A percentile compares a stretch with the other conserved stretches of the same genome.
These are phyloP conservation scores for Solanum peruvianum DNA, from an alignment of 257 asterid species.

Conservation along the genomic window DNA sequence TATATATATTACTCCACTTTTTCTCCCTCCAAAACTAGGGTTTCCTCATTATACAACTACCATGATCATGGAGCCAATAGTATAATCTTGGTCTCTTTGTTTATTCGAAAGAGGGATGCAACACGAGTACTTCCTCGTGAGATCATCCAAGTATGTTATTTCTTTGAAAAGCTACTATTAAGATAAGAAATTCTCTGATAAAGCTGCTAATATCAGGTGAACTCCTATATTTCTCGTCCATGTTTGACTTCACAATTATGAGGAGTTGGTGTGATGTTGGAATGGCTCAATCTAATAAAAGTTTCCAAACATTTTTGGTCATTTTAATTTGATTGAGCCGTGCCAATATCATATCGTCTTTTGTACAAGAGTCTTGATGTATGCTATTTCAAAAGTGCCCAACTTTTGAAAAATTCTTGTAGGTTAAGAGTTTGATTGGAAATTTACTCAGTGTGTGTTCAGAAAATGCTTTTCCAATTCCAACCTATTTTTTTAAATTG, in stretches of 20 bases:
- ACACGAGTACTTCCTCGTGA: background rate
- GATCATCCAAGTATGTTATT: background rate
- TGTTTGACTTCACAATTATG: background rate
- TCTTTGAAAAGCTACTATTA: background rate
- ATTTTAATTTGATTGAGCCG: conserved; percentile 61
- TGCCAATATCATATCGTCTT: conserved; percentile 39
- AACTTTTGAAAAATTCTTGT: background rate
- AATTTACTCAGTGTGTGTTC: background rate
- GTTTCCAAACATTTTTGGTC: background rate
- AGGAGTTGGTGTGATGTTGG: background rate
- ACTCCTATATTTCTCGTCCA: background rate
- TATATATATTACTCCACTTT: background rate
- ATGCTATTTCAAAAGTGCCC: background rate
- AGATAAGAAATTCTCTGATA: background rate
- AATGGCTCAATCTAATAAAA: background rate
- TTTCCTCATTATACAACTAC: background rate
- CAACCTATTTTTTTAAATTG: background rate
- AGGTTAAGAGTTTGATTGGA: background rate
- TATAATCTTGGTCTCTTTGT: background rate
- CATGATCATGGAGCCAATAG: background rate
- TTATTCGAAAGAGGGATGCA: background rate
- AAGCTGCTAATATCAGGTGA: background rate
- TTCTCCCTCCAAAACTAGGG: background rate
- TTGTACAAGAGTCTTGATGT: background rate
- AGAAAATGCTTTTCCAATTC: background rate